These are phyloP conservation scores for Pulveroboletus sp. DNA, from an alignment of 768 basidiomycete species.

Conservation along the genomic window DNA sequence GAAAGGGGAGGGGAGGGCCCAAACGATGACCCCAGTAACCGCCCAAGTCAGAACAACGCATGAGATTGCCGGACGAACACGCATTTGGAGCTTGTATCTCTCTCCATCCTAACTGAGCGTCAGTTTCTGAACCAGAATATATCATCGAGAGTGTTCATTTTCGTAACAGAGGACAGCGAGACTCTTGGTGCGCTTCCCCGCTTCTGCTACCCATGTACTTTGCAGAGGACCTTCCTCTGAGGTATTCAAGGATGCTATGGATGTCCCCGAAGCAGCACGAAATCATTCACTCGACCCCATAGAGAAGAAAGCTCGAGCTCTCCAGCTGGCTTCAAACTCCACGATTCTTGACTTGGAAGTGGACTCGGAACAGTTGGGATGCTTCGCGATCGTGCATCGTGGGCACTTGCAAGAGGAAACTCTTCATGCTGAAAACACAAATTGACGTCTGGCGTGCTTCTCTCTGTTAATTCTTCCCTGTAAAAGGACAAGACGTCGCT, in stretches of 20 bases:
- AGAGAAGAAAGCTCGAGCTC: neutral
- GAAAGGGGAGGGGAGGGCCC: constrained; percentile 1
- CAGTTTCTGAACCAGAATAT: too few relatives aligned
- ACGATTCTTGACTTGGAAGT: neutral
- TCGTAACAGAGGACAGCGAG: neutral
- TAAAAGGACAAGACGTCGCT: too few relatives aligned
- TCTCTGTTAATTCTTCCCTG: too few relatives aligned
- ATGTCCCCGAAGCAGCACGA: neutral
- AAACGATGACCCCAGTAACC: neutral
- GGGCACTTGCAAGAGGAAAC: neutral
- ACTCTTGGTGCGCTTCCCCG: neutral
- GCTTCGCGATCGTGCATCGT: neutral
- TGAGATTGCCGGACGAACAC: too few relatives aligned
- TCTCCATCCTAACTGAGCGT: too few relatives aligned
- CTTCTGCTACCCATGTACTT: neutral
- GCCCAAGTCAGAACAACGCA: too few relatives aligned
- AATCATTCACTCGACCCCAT: neutral
- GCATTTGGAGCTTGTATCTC: too few relatives aligned
- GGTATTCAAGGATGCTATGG: neutral
- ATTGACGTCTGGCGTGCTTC: too few relatives aligned
- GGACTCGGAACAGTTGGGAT: neutral
- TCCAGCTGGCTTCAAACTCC: neutral
- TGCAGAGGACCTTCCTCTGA: neutral
- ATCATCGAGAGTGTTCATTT: too few relatives aligned
- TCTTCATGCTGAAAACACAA: neutral